Percentiles rank a stretch among this genome's conserved stretches.
Conservation (phyloP, 345 rosid species). For the Geranium rotundifolium region DNA sequence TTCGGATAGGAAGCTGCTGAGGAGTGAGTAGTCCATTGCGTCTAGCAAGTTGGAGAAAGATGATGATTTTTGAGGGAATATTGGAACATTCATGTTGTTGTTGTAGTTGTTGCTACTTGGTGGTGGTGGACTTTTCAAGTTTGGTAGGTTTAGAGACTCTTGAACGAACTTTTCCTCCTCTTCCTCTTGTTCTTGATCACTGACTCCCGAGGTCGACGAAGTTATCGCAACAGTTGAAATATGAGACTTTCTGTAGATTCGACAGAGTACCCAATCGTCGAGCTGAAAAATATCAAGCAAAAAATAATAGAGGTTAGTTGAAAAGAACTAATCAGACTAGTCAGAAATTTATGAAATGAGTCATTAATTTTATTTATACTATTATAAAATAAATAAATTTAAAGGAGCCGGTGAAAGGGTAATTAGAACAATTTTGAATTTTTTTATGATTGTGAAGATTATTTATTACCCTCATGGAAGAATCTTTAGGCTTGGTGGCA, state of each 20-base stretch:
- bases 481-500: constrained; percentile 43
- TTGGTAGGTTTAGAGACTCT: constrained; percentile 23
- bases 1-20: constrained; percentile 42
- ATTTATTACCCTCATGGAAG: constrained; percentile 72
- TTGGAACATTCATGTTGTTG: constrained; percentile 1
- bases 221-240: constrained; percentile 25
- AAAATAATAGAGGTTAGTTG: no score
- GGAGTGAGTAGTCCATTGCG: constrained; percentile 54
- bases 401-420: no score
- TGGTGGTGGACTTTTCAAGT: constrained; percentile 13
- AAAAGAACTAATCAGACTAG: no score
- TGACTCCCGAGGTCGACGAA: constrained; percentile 2
- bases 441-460: no score
- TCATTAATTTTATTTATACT: no score
- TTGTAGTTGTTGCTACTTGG: not conserved
- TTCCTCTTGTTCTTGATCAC: constrained; percentile 53
- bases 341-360: no score
- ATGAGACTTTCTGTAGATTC: constrained; percentile 78
- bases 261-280: constrained; percentile 98
- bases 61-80: constrained; percentile 53
- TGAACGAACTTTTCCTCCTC: constrained; percentile 28
- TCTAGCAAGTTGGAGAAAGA: constrained; percentile 75
- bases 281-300: constrained; percentile 25
- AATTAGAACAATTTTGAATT: no score
- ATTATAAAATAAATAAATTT: no score